phyloP scores from a whole-genome alignment of 495 filamentous ascomycete species.

The Podospora anserina region DNA sequence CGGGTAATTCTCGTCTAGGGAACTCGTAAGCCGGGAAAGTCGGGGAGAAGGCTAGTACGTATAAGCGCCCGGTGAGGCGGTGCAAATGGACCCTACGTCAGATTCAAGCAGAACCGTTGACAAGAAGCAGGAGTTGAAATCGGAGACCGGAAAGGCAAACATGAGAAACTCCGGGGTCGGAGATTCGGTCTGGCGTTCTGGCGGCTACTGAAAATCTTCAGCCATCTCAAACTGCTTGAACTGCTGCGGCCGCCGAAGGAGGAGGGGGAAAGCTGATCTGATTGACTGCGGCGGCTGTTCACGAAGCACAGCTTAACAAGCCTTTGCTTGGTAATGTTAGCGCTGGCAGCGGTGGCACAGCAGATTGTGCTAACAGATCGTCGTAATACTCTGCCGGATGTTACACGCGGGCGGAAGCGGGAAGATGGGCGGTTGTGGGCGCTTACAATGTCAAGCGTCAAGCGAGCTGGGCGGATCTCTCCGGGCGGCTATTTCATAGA shows the following conservation, averaged over 20 bases:
- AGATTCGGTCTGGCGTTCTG: slow-evolving; percentile 4
- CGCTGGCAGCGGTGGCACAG: neutral
- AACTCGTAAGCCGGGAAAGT: neutral
- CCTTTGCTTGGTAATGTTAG: neutral
- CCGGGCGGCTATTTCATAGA: slow-evolving; percentile 13
- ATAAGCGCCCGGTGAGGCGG: slow-evolving; percentile 11
- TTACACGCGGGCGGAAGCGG: slow-evolving; percentile 1
- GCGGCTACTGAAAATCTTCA: slow-evolving; percentile 6
- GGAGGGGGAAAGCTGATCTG: neutral
- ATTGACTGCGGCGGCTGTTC: neutral
- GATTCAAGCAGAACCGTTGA: neutral
- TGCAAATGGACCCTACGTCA: slow-evolving; percentile 1
- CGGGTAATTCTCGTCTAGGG: neutral
- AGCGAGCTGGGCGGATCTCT: neutral
- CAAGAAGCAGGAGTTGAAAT: neutral
- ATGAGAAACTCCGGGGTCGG: neutral
- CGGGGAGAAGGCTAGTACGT: neutral
- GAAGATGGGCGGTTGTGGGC: slow-evolving; percentile 1
- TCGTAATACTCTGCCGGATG: neutral
- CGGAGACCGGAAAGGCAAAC: neutral
- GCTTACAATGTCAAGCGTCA: neutral
- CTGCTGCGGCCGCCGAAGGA: neutral
- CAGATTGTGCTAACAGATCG: neutral
- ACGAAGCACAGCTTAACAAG: neutral
- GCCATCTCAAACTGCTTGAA: neutral